Conservation (phyloP, 805 yeast genomes). For the Myxozyma sirexii region DNA sequence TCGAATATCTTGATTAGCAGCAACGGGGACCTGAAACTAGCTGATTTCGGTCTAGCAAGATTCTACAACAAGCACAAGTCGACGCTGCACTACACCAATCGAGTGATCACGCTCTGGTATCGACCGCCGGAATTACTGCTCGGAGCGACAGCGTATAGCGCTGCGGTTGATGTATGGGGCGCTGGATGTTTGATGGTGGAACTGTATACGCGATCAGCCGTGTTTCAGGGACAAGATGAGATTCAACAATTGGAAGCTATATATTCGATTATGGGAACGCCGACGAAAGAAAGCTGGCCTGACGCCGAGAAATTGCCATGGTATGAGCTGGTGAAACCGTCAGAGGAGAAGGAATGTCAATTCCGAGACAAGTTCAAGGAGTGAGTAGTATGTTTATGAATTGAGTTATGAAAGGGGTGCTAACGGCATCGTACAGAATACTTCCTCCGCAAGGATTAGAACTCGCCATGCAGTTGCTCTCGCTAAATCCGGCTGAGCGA, state of each 20-base stretch:
- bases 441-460: constrained; percentile 50
- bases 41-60: constrained; percentile 93
- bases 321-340: constrained; percentile 83
- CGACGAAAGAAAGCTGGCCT: constrained; percentile 74
- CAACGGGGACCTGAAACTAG: constrained; percentile 79
- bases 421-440: not conserved
- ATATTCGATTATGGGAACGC: constrained; percentile 85
- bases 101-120: constrained; percentile 97
- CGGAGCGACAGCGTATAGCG: constrained; percentile 87
- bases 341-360: constrained; percentile 38
- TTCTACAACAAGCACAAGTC: constrained; percentile 39
- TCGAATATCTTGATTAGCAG: constrained; percentile 87
- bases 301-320: constrained; percentile 79
- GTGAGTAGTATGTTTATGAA: constrained; percentile 20
- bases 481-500: constrained; percentile 69
- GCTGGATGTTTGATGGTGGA: constrained; percentile 90
- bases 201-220: constrained; percentile 69
- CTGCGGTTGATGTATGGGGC: constrained; percentile 96
- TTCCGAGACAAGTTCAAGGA: constrained; percentile 52
- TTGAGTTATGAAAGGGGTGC: not conserved
- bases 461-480: constrained; percentile 63
- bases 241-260: constrained; percentile 78
- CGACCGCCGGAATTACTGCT: constrained; percentile 92
- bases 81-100: constrained; percentile 82
- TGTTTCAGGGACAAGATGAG: constrained; percentile 89